Base-by-base conservation (phyloP, 257 asterid species). In the Jaltomata sinuosa region DNA sequence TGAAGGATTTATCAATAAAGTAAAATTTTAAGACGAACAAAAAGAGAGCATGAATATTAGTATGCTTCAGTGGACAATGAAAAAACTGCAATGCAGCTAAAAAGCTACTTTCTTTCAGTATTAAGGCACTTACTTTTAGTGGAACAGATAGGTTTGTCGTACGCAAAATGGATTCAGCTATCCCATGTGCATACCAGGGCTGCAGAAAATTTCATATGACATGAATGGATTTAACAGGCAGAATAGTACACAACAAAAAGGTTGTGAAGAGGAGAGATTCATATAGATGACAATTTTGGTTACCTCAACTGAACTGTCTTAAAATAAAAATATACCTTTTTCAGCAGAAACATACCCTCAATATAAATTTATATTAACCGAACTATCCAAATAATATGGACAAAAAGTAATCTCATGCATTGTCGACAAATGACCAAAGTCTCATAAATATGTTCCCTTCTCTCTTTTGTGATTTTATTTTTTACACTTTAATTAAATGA, bases 151-250 rank as follows among this genome's bases (percentile, higher is more conserved):
- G 91, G 86, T 95, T 92, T 67, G 98, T 87, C 29, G 98, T 97
- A 71, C 97, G 94, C 92, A 97, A 45, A 85, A 97, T 97, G 84
- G 99, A 92, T 89, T 88, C 98, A 80, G 98, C 98, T 86, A 97
- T 97, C 65, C 98, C 98, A 89, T 95, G 99, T 83, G 98, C 99
- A 94, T 95, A 95, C 99, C 99, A 97, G 84, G 99, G 99, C 99
- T 95, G 80, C 85, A 67, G 31, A 83, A 21, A 32, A 83, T 50
- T 81, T 29, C 55, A 34, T 25, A 47, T 81, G 40, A 9, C 45
- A 49, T 77, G 22, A 49, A 11, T 47, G n/a, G 29, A 27, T 15
- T 25, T 27, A 47, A 15, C 62, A 4, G 14, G 11, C 27, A 18
- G 38, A 16, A 15, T 77, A 27, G 45, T 76, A 27, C 16, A 49